Percentiles rank a stretch among this genome's conserved stretches.
Evolutionary conservation across 2,329 filamentous ascomycete genomes (phyloP).

Genomic region (Fusarium verrucosum): DNA sequence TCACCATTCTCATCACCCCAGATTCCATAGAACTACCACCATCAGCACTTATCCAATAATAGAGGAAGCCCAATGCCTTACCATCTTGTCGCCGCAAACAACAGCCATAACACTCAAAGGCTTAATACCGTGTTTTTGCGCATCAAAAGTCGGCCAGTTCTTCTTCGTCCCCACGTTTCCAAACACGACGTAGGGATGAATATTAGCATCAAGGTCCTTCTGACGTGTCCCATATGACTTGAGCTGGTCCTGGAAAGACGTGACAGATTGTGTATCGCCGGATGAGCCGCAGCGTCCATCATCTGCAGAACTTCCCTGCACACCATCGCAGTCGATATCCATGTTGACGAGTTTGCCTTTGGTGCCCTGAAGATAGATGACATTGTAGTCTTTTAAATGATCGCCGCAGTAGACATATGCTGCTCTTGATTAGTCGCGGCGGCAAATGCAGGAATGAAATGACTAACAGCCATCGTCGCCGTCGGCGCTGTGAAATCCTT

Average conservation of each 20-base stretch:
- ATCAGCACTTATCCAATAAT: not conserved
- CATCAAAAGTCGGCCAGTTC: conserved; percentile 53
- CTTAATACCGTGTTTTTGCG: conserved; percentile 54
- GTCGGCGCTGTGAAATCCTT: conserved; percentile 53
- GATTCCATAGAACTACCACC: conserved; percentile 61
- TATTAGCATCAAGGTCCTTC: conserved; percentile 59
- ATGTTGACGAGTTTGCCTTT: conserved; percentile 59
- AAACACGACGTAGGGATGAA: conserved; percentile 63
- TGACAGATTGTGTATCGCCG: conserved; percentile 56
- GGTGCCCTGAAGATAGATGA: conserved; percentile 60
- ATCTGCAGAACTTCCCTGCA: conserved; percentile 52
- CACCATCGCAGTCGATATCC: conserved; percentile 68
- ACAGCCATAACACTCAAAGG: conserved; percentile 65
- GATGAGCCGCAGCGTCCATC: conserved; percentile 58
- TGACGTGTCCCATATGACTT: conserved; percentile 49
- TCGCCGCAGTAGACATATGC: conserved; percentile 59
- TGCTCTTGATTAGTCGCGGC: conserved; percentile 19
- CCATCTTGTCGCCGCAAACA: conserved; percentile 60
- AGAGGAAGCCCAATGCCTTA: conserved; percentile 20
- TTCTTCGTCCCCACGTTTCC: conserved; percentile 55
- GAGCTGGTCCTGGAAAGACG: conserved; percentile 57
- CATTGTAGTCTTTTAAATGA: conserved; percentile 50
- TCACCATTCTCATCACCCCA: conserved; percentile 71
- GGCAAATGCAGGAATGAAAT: too few species aligned
- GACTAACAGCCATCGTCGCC: conserved; percentile 50